Evolutionary conservation across 352 stramenopile genomes (phyloP).

Genomic region (Phytophthora cactorum): DNA sequence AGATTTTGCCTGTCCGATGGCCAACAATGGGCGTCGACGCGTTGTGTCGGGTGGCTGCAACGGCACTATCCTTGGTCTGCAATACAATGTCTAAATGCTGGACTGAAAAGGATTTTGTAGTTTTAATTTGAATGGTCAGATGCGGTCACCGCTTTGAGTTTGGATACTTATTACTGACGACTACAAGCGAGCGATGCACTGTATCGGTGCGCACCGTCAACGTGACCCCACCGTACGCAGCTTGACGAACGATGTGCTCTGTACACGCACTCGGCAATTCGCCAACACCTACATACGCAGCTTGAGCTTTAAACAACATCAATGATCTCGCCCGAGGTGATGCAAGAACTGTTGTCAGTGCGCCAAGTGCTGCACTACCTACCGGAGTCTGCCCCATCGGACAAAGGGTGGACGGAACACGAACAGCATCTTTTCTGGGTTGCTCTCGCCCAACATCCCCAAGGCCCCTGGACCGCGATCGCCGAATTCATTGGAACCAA

Average conservation of each 20-base stretch:
- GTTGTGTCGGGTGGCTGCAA: too few species aligned
- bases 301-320: neutral
- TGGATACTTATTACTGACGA: conserved; percentile 24
- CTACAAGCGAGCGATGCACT: neutral
- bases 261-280: conserved; percentile 24
- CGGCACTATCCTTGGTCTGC: too few species aligned
- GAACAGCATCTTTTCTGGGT: conserved; percentile 55
- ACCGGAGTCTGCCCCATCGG: conserved; percentile 23
- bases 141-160: conserved; percentile 7
- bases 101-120: conserved; percentile 31
- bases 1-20: too few species aligned
- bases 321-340: conserved; percentile 43
- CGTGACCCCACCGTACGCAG: neutral
- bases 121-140: conserved; percentile 10
- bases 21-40: too few species aligned
- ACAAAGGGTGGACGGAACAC: conserved; percentile 43
- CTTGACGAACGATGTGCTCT: neutral
- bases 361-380: conserved; percentile 37
- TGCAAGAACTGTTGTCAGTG: conserved; percentile 38
- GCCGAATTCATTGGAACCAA: conserved; percentile 56
- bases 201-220: conserved; percentile 1
- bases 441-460: conserved; percentile 43
- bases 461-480: conserved; percentile 54
- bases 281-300: conserved; percentile 6
- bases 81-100: neutral